A percentile compares a stretch with the other conserved stretches of the same genome.
Evolutionary conservation across 495 filamentous ascomycete species (phyloP).

Genomic region (Podospora pseudocomata): DNA sequence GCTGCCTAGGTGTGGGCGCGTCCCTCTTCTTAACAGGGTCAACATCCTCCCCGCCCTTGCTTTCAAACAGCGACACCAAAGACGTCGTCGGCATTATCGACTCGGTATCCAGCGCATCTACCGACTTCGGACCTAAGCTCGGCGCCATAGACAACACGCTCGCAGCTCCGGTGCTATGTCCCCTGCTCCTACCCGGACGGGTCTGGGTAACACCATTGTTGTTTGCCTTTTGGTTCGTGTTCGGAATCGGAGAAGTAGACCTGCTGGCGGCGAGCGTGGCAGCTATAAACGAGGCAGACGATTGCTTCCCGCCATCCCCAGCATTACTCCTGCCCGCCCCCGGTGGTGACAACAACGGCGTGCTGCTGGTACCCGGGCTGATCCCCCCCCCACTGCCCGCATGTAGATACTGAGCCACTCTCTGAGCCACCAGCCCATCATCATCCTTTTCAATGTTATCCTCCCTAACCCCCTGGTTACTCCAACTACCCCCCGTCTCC

Average conservation of each 20-base stretch:
- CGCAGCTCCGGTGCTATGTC: constrained; percentile 24
- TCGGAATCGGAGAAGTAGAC: constrained; percentile 39
- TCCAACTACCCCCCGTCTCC: constrained; percentile 16
- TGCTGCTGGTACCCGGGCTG: constrained; percentile 4
- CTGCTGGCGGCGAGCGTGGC: constrained; percentile 55
- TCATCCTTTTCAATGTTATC: not conserved
- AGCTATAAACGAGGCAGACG: constrained; percentile 53
- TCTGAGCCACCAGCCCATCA: constrained; percentile 12
- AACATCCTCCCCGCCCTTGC: constrained; percentile 26
- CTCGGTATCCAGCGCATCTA: constrained; percentile 45
- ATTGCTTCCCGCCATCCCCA: constrained; percentile 10
- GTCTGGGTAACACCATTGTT: constrained; percentile 8
- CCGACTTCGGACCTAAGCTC: constrained; percentile 21
- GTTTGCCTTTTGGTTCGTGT: not conserved
- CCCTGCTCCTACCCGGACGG: constrained; percentile 12
- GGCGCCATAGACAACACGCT: constrained; percentile 27
- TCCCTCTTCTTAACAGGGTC: constrained; percentile 41
- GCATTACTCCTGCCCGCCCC: constrained; percentile 17
- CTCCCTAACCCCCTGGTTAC: constrained; percentile 7
- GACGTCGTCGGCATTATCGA: constrained; percentile 55
- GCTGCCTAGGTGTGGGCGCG: not conserved
- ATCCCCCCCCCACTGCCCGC: constrained; percentile 3
- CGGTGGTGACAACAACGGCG: constrained; percentile 16
- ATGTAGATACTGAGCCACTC: constrained; percentile 15
- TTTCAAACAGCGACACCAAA: constrained; percentile 61